phyloP scores from a whole-genome alignment of 805 yeast genomes.

The Metschnikowia rubicola region DNA sequence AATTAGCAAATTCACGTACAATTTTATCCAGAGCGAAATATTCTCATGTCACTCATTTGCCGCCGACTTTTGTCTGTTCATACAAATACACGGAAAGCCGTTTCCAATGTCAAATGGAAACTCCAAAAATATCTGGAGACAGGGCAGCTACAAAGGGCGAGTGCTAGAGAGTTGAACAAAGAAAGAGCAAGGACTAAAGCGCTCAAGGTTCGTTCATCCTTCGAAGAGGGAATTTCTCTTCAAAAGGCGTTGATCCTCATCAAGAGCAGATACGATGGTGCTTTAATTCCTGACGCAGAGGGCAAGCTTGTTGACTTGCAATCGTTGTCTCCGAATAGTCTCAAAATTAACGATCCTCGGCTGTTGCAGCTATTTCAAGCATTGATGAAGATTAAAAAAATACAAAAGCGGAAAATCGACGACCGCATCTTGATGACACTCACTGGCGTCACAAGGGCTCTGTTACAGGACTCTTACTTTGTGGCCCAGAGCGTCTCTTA shows the following conservation, averaged over 20 bases:
- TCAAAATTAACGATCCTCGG: slow-evolving; percentile 20
- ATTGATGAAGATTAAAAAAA: slow-evolving; percentile 23
- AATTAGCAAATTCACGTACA: too few species aligned
- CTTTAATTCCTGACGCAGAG: slow-evolving; percentile 21
- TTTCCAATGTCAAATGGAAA: slow-evolving; percentile 16
- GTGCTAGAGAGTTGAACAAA: slow-evolving; percentile 18
- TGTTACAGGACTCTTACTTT: slow-evolving; percentile 53
- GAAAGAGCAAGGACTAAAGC: slow-evolving; percentile 5
- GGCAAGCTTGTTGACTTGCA: slow-evolving; percentile 27
- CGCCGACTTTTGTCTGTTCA: background rate
- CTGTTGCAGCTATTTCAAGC: slow-evolving; percentile 28
- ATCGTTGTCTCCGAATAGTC: slow-evolving; percentile 22
- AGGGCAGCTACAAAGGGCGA: slow-evolving; percentile 23
- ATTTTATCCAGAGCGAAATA: background rate
- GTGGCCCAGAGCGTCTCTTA: slow-evolving; percentile 53
- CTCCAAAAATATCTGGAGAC: slow-evolving; percentile 28
- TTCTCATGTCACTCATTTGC: background rate
- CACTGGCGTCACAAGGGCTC: slow-evolving; percentile 57
- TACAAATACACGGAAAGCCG: background rate
- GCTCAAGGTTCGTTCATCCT: slow-evolving; percentile 2
- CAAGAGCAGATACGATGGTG: slow-evolving; percentile 28
- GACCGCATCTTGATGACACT: slow-evolving; percentile 48
- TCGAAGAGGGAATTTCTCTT: slow-evolving; percentile 5
- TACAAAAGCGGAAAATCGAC: slow-evolving; percentile 31
- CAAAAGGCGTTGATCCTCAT: slow-evolving; percentile 28